A percentile compares a stretch with the other conserved stretches of the same genome.
These are phyloP conservation scores for Morella rubra DNA, from an alignment of 306 rosid species.

Conservation along the genomic window DNA sequence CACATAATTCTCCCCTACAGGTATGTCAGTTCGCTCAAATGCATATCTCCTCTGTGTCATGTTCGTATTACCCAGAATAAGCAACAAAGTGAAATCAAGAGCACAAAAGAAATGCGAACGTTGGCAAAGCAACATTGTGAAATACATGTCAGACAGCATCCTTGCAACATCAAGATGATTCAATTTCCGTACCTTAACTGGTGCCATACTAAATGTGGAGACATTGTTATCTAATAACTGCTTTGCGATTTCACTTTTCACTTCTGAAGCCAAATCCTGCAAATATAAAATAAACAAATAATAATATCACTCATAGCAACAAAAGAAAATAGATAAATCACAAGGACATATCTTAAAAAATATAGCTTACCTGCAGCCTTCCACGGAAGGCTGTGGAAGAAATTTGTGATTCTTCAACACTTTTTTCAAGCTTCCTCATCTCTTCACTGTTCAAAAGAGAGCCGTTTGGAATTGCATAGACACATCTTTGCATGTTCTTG, in stretches of 20 bases:
- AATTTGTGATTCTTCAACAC: constrained; percentile 54
- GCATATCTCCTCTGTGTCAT: constrained; percentile 81
- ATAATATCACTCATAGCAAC: constrained; percentile 18
- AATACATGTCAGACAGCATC: constrained; percentile 12
- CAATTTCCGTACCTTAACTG: constrained; percentile 71
- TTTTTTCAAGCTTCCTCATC: constrained; percentile 61
- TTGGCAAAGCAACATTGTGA: constrained; percentile 14
- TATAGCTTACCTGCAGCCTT: constrained; percentile 63
- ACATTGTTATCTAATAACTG: constrained; percentile 63
- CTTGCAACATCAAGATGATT: constrained; percentile 11
- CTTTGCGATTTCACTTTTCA: constrained; percentile 69
- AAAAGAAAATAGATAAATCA: constrained; percentile 16
- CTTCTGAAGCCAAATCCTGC: constrained; percentile 66
- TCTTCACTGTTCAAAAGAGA: constrained; percentile 54
- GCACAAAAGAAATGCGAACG: constrained; percentile 8
- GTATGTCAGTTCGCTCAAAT: constrained; percentile 81
- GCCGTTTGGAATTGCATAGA: constrained; percentile 73
- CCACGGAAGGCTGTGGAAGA: constrained; percentile 57
- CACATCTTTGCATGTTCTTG: constrained; percentile 84
- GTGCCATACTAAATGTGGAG: constrained; percentile 75
- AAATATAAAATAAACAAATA: constrained; percentile 18
- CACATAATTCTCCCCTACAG: constrained; percentile 77
- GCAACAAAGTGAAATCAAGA: constrained; percentile 17
- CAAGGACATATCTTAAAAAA: constrained; percentile 8
- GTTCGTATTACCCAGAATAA: constrained; percentile 12